Percentiles rank a stretch among this genome's conserved stretches.
phyloP scores from a whole-genome alignment of 257 asterid species.

The Nicotiana tabacum region DNA sequence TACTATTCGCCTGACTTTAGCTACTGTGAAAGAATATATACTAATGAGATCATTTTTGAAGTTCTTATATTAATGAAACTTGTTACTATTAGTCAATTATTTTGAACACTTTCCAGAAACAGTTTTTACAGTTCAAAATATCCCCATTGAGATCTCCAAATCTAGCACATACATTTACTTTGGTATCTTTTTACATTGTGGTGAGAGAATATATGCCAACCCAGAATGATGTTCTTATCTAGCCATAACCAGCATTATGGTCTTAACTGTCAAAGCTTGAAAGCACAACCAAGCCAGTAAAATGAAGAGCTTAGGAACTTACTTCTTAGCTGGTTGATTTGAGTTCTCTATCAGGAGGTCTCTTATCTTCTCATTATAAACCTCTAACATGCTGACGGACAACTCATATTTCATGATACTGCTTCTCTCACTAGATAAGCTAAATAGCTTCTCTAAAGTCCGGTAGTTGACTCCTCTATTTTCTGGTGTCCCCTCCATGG shows the following conservation, averaged over 20 bases:
- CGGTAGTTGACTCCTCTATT: constrained; percentile 88
- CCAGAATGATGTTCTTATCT: background rate
- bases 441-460: constrained; percentile 78
- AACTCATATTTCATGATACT: constrained; percentile 59
- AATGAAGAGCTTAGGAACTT: constrained; percentile 29
- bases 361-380: constrained; percentile 93
- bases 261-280: background rate
- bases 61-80: background rate
- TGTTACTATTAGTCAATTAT: background rate
- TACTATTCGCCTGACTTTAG: background rate
- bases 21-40: background rate
- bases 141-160: background rate
- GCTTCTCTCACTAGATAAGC: constrained; percentile 60
- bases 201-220: background rate
- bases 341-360: constrained; percentile 82
- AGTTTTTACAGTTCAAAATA: background rate
- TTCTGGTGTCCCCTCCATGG: constrained; percentile 96
- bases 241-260: background rate
- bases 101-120: background rate
- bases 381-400: constrained; percentile 95
- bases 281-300: constrained; percentile 6
- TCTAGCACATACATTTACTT: constrained; percentile 1
- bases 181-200: background rate
- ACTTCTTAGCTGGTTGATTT: constrained; percentile 75
- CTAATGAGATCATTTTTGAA: background rate